Conservation (phyloP, 2,329 filamentous ascomycete genomes). For the Paecilomyces variotii region DNA sequence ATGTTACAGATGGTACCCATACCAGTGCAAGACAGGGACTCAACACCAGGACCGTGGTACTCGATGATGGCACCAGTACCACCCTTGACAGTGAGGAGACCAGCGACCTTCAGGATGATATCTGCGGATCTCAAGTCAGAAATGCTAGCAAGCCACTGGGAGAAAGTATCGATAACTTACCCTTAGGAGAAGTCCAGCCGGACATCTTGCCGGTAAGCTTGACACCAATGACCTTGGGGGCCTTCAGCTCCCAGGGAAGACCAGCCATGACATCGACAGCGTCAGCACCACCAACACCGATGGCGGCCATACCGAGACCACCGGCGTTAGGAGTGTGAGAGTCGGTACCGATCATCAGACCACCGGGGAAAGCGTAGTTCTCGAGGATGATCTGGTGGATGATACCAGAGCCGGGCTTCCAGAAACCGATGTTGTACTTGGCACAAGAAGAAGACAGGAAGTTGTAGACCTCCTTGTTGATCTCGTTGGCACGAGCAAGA, state of each 20-base stretch:
- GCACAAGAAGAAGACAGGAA: conserved; percentile 89
- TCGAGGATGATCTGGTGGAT: conserved; percentile 98
- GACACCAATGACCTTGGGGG: conserved; percentile 93
- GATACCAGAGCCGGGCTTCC: conserved; percentile 96
- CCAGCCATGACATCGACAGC: conserved; percentile 98
- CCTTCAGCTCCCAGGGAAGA: conserved; percentile 96
- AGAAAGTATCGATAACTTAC: conserved; percentile 39
- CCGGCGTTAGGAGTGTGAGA: conserved; percentile 96
- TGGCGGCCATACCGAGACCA: conserved; percentile 89
- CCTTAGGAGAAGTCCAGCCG: conserved; percentile 91
- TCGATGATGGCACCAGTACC: conserved; percentile 76
- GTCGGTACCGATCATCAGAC: conserved; percentile 94
- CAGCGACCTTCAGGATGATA: conserved; percentile 94
- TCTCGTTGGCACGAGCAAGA: conserved; percentile 78
- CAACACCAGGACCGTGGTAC: conserved; percentile 58
- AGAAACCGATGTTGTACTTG: conserved; percentile 99
- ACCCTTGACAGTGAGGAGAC: conserved; percentile 95
- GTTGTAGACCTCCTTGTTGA: conserved; percentile 99
- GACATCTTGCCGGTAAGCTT: conserved; percentile 82
- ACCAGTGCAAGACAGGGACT: conserved; percentile 70
- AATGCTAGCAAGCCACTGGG: conserved; percentile 2
- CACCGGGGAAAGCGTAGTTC: conserved; percentile 99
- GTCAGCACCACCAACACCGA: conserved; percentile 96
- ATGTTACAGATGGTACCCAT: conserved; percentile 75
- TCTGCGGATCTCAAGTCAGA: conserved; percentile 44